A percentile compares a stretch with the other conserved stretches of the same genome.
Conservation (phyloP, 1,284 basidiomycete genomes). For the Ustilago hordei region DNA sequence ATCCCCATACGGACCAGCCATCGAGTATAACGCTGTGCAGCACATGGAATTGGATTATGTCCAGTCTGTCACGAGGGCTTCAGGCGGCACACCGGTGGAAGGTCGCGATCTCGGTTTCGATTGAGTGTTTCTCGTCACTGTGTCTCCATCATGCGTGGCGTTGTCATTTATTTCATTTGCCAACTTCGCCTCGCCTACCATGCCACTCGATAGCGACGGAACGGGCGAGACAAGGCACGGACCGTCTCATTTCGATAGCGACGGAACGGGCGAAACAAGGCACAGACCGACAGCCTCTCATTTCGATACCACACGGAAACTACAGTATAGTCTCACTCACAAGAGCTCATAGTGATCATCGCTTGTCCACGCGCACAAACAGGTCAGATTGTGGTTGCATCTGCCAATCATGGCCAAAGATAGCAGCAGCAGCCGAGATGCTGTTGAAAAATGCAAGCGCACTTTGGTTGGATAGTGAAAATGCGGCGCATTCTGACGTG, state of each 20-base stretch:
- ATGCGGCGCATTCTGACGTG: slow-evolving; percentile 5
- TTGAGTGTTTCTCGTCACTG: too few species aligned
- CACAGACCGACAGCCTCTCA: slow-evolving; percentile 7
- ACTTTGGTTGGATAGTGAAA: background rate
- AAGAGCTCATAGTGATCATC: background rate
- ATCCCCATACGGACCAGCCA: background rate
- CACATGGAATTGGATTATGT: background rate
- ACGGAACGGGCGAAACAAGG: background rate
- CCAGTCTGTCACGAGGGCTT: too few species aligned
- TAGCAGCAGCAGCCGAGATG: slow-evolving; percentile 4
- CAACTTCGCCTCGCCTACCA: too few species aligned
- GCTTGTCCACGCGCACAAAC: slow-evolving; percentile 3
- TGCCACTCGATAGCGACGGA: slow-evolving; percentile 3
- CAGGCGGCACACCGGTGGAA: too few species aligned
- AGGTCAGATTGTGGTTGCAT: background rate
- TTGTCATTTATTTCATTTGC: too few species aligned
- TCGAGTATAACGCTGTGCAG: background rate
- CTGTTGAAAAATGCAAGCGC: slow-evolving; percentile 1
- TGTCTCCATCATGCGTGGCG: too few species aligned
- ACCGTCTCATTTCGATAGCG: slow-evolving; percentile 4
- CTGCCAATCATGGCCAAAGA: slow-evolving; percentile 8
- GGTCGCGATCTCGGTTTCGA: too few species aligned
- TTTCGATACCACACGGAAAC: background rate
- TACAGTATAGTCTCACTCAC: too few species aligned
- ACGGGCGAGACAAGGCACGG: background rate